Evolutionary conservation across 345 rosid species (phyloP), one percentile per base, ranked within the genome.

Genomic region (Eutrema heterophyllum): DNA sequence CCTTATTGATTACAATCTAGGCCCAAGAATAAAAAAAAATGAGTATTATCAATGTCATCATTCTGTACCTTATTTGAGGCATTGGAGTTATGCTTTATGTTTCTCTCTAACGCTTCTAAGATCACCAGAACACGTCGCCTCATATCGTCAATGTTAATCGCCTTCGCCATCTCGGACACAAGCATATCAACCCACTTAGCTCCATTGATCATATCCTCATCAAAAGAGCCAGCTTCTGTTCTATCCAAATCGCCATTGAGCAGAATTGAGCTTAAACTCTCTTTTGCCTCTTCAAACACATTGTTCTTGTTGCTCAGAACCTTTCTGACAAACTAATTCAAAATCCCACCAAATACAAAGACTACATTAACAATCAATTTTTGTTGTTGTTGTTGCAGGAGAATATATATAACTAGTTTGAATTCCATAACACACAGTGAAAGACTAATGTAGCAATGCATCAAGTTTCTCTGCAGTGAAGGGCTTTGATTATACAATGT

Each of bases 161-260:
- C 81, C 21, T 41, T 67, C 74, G 46, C 69, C 86, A 83, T 85
- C 77, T 83, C 85, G 32, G 75, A 73, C 52, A 81, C 85, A 74
- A 85, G 81, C 36, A 79, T 56, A 70, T 85, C 85, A 50, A 83
- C 89, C 85, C 89, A 85, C 30, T 70, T 65, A 48, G 85, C 76
- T 26, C 82, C 82, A 53, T 74, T 80, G 4, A 12, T 40, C 38
- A 35, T 6, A 58, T 70, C 64, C 49, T 63, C 38, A 26, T 24
- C 77, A 68, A 35, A 50, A 55, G 59, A 32, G 56, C 13, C 3
- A 13, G 26, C 56, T 30, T 63, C 44, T 63, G 36, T 39, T 39
- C 40, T 68, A 41, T 59, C 35, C 15, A 18, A 45, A 63, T 35
- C 21, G 29, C 21, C 33, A 27, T 27, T 29, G 49, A 44, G 73